Conservation (phyloP, 495 filamentous ascomycete species). For the Glarea lozoyensis region DNA sequence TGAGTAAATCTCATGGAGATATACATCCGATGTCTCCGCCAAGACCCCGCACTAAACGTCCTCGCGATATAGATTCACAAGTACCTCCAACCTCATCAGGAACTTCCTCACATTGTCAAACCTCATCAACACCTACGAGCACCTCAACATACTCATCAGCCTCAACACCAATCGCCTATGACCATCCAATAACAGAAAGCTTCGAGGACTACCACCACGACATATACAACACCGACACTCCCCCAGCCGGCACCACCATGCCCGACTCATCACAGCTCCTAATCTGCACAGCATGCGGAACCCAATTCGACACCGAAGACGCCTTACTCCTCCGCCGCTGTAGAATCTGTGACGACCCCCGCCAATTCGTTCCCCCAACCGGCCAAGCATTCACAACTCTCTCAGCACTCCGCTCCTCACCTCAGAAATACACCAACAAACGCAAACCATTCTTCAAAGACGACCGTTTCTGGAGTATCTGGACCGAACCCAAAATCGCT, state of each 20-base stretch:
- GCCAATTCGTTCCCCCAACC: slow-evolving; percentile 56
- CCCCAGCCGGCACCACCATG: slow-evolving; percentile 5
- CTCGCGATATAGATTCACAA: too few species aligned
- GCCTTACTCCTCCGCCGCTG: slow-evolving; percentile 40
- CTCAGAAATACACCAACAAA: slow-evolving; percentile 13
- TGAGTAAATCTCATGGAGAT: too few species aligned
- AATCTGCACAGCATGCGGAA: slow-evolving; percentile 62
- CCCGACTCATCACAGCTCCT: slow-evolving; percentile 33
- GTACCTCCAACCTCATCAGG: too few species aligned
- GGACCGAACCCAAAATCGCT: slow-evolving; percentile 52
- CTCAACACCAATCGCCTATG: background rate
- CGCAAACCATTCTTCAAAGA: slow-evolving; percentile 21
- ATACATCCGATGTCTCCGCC: too few species aligned
- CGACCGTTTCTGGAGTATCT: slow-evolving; percentile 39
- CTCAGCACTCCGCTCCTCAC: slow-evolving; percentile 6
- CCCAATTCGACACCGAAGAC: slow-evolving; percentile 49
- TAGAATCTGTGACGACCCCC: slow-evolving; percentile 68
- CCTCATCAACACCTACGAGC: too few species aligned
- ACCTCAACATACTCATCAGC: too few species aligned
- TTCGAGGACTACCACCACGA: slow-evolving; percentile 10
- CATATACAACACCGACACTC: background rate
- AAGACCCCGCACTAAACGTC: too few species aligned
- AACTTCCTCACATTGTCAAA: too few species aligned
- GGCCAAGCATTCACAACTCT: slow-evolving; percentile 52
- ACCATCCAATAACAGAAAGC: background rate